A percentile compares a stretch with the other conserved stretches of the same genome.
Conservation (phyloP, 2,329 filamentous ascomycete genomes). For the Didymella arachidicola region DNA sequence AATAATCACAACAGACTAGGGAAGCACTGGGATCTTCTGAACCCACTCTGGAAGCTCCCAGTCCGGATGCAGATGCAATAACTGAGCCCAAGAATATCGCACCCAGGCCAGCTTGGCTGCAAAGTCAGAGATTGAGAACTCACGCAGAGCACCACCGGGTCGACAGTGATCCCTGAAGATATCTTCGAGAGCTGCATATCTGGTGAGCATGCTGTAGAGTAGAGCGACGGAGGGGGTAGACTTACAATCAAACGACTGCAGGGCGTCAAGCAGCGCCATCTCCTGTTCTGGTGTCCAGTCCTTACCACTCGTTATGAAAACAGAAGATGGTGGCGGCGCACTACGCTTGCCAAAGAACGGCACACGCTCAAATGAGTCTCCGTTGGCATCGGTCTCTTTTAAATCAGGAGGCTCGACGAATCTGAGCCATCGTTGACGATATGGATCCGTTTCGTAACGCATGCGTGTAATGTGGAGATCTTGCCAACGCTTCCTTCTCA, state of each 20-base stretch:
- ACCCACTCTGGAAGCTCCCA: constrained; percentile 41
- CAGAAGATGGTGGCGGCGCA: constrained; percentile 25
- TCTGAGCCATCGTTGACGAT: constrained; percentile 19
- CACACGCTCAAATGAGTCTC: constrained; percentile 50
- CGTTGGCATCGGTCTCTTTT: constrained; percentile 51
- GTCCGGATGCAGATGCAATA: constrained; percentile 25
- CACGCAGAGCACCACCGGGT: constrained; percentile 33
- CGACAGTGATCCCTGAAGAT: constrained; percentile 42
- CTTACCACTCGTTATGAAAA: constrained; percentile 20
- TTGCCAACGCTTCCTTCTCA: constrained; percentile 39
- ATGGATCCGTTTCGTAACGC: constrained; percentile 33
- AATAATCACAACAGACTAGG: constrained; percentile 6
- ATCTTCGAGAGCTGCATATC: constrained; percentile 33
- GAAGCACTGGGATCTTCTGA: constrained; percentile 35
- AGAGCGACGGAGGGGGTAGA: not conserved
- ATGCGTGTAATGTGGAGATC: constrained; percentile 39
- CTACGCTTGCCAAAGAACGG: constrained; percentile 49
- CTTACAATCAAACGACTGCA: constrained; percentile 40
- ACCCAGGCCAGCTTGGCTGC: constrained; percentile 22
- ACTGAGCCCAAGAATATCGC: constrained; percentile 23
- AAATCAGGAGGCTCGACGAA: constrained; percentile 25
- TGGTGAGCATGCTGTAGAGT: not conserved
- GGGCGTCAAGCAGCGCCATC: constrained; percentile 42
- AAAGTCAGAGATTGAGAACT: constrained; percentile 39
- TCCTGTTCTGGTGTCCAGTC: constrained; percentile 47